Percentiles rank a stretch among this genome's conserved stretches.
Conservation (phyloP, 2,329 filamentous ascomycete species). For the Chaetomiaceae sp. region DNA sequence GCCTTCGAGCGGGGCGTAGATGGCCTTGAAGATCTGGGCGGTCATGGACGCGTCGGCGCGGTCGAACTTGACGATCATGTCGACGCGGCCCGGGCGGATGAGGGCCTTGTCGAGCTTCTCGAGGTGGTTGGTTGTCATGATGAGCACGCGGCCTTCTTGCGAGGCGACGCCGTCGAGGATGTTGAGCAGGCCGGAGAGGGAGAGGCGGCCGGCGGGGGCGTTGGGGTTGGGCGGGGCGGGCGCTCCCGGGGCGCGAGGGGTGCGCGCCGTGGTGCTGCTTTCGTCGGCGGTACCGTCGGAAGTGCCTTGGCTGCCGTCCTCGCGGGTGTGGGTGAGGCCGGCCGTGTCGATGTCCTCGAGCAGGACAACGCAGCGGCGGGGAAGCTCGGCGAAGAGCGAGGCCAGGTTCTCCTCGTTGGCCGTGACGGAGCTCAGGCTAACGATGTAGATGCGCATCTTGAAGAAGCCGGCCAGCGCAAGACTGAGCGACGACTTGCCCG, state of each 20-base stretch:
- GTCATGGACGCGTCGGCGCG: conserved; percentile 51
- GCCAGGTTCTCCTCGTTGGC: conserved; percentile 63
- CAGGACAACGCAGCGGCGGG: conserved; percentile 65
- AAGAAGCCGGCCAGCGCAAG: conserved; percentile 68
- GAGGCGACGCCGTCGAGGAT: conserved; percentile 71
- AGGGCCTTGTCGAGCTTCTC: conserved; percentile 59
- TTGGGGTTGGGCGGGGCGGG: conserved; percentile 18
- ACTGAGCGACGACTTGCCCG: conserved; percentile 70
- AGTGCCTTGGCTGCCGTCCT: conserved; percentile 25
- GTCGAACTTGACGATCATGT: conserved; percentile 55
- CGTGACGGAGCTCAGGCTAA: conserved; percentile 59
- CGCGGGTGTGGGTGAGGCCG: conserved; percentile 59
- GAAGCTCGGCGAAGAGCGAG: conserved; percentile 61
- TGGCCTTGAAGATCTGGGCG: conserved; percentile 52
- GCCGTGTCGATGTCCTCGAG: conserved; percentile 74
- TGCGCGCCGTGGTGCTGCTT: conserved; percentile 10
- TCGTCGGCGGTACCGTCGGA: conserved; percentile 16
- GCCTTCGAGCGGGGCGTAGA: conserved; percentile 50
- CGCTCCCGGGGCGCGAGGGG: not conserved
- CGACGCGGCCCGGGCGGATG: conserved; percentile 58
- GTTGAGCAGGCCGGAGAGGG: conserved; percentile 73
- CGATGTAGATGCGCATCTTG: conserved; percentile 67
- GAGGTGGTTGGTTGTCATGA: conserved; percentile 63
- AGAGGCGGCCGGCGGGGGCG: conserved; percentile 46
- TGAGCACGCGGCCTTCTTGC: conserved; percentile 58